These are phyloP conservation scores for Tillandsia leiboldiana DNA, from an alignment of 176 grass and related monocot species.

Conservation along the genomic window DNA sequence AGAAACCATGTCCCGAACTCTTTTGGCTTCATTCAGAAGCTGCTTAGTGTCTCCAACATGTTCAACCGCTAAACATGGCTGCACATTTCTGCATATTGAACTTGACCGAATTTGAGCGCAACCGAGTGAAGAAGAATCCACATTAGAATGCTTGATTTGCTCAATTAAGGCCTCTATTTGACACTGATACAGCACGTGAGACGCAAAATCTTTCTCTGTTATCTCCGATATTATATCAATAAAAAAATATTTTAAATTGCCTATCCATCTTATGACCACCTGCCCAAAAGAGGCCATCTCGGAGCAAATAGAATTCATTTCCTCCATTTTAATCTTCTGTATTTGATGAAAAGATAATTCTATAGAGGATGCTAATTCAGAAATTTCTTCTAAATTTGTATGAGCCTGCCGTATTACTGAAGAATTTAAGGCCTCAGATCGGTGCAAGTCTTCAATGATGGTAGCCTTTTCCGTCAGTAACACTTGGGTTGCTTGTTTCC, in stretches of 20 bases:
- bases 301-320: conserved; percentile 41
- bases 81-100: conserved; percentile 7
- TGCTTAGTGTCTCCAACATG: background rate
- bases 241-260: conserved; percentile 45
- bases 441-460: conserved; percentile 33
- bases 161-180: background rate
- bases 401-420: conserved; percentile 29
- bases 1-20: conserved; percentile 11
- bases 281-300: conserved; percentile 45
- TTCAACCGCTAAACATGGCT: background rate
- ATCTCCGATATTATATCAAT: conserved; percentile 25
- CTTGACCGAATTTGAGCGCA: conserved; percentile 14
- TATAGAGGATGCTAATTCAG: conserved; percentile 30
- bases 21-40: conserved; percentile 5
- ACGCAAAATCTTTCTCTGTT: conserved; percentile 19
- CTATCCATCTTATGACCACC: conserved; percentile 49
- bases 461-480: conserved; percentile 31
- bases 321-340: conserved; percentile 28
- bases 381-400: conserved; percentile 38
- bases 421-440: conserved; percentile 37
- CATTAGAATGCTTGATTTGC: conserved; percentile 18
- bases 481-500: conserved; percentile 31
- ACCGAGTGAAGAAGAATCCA: conserved; percentile 19
- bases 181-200: background rate
- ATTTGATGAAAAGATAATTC: conserved; percentile 47